Evolutionary conservation across 805 yeast species (phyloP).

Genomic region (Candida verbasci): DNA sequence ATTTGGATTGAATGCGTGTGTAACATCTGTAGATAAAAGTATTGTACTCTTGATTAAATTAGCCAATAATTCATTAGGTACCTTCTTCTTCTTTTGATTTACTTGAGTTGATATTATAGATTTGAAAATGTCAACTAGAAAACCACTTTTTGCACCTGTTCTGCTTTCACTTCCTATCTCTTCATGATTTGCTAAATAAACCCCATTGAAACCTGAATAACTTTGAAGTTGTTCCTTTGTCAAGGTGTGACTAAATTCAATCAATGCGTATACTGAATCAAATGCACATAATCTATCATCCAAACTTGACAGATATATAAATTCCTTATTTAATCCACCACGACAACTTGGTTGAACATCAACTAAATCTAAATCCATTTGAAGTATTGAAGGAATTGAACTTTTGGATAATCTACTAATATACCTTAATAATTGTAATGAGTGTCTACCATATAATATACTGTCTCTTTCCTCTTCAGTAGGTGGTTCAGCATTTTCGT

Average conservation of each 20-base stretch:
- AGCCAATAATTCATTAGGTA: constrained; percentile 7
- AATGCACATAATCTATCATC: constrained; percentile 41
- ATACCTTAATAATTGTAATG: constrained; percentile 28
- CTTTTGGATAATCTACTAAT: constrained; percentile 20
- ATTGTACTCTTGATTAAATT: constrained; percentile 23
- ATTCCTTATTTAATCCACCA: constrained; percentile 35
- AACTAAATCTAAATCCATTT: constrained; percentile 33
- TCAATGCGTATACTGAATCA: constrained; percentile 30
- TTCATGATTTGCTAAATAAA: constrained; percentile 36
- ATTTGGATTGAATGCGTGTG: constrained; percentile 41
- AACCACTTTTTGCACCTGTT: constrained; percentile 37
- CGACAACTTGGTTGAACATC: constrained; percentile 32
- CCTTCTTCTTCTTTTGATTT: too few relatives aligned
- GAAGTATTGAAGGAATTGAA: constrained; percentile 20
- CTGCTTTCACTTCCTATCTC: constrained; percentile 38
- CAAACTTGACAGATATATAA: constrained; percentile 34
- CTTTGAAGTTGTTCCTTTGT: constrained; percentile 12
- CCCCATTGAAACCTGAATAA: constrained; percentile 26
- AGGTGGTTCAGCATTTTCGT: constrained; percentile 10
- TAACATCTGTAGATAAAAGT: constrained; percentile 39
- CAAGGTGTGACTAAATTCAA: constrained; percentile 18
- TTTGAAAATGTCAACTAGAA: constrained; percentile 14
- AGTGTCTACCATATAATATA: constrained; percentile 27
- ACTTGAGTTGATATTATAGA: constrained; percentile 2
- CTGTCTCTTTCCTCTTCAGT: constrained; percentile 25